These are phyloP conservation scores for Scutellaria minor DNA, from an alignment of 257 asterid species.

Conservation along the genomic window DNA sequence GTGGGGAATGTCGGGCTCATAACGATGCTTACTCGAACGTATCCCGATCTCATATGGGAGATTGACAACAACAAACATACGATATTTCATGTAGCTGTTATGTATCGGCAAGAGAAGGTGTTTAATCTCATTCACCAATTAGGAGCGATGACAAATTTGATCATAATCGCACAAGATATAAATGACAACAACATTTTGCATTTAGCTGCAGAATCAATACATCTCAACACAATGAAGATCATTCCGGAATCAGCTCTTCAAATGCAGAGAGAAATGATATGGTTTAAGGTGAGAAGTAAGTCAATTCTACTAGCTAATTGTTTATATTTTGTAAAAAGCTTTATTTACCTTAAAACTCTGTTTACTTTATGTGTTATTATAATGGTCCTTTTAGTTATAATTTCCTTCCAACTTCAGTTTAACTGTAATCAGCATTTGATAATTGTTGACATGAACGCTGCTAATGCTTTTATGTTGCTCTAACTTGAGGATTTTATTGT, in stretches of 20 bases:
- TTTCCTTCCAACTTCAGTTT: no score
- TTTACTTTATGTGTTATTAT: no score
- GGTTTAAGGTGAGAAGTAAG: conserved; percentile 11
- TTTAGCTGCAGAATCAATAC: background rate
- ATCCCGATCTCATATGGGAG: conserved; percentile 30
- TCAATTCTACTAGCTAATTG: no score
- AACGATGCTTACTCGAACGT: conserved; percentile 12
- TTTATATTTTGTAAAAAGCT: no score
- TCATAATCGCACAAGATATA: background rate
- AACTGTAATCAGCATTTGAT: no score
- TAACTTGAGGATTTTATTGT: no score
- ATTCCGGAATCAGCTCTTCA: background rate
- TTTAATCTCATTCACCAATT: background rate
- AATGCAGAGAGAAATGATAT: background rate
- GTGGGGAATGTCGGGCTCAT: conserved; percentile 37
- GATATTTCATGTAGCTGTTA: conserved; percentile 26
- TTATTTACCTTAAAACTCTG: no score
- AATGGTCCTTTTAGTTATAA: no score
- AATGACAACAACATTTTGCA: conserved; percentile 3
- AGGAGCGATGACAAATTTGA: background rate
- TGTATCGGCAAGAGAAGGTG: conserved; percentile 18
- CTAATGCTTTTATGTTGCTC: no score
- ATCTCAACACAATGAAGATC: background rate
- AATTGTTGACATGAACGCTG: no score
- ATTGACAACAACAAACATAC: background rate